Evolutionary conservation across 495 filamentous ascomycete species (phyloP).

Genomic region (Lichina pygmaea): DNA sequence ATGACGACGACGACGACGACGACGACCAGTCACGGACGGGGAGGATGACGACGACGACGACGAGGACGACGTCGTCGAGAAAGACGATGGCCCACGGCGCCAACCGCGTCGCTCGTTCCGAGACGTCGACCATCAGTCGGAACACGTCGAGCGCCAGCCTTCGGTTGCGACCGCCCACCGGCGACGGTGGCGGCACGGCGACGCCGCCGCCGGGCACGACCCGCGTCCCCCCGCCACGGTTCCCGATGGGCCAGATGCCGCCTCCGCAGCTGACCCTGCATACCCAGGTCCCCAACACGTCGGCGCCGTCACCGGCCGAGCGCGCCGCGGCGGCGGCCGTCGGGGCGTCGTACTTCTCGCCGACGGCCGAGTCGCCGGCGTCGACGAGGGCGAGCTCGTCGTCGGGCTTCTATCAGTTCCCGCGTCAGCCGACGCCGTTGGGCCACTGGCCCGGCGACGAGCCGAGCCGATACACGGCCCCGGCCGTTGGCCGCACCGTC

Average conservation of each 20-base stretch:
- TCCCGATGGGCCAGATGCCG: conserved; percentile 20
- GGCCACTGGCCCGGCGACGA: conserved; percentile 37
- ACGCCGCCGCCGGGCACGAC: background rate
- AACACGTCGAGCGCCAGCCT: conserved; percentile 63
- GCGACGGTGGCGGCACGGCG: conserved; percentile 25
- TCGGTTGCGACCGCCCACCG: conserved; percentile 53
- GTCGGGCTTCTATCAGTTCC: conserved; percentile 43
- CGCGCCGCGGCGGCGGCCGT: conserved; percentile 15
- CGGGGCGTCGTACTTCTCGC: conserved; percentile 76
- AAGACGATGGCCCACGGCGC: no score
- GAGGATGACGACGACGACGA: background rate
- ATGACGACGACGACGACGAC: background rate
- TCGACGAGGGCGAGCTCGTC: conserved; percentile 65
- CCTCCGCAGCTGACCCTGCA: conserved; percentile 38
- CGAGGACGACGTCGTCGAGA: conserved; percentile 4
- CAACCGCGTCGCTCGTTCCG: no score
- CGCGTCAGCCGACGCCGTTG: conserved; percentile 37
- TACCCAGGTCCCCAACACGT: conserved; percentile 27
- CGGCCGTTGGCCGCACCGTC: conserved; percentile 49
- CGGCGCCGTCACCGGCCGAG: conserved; percentile 24
- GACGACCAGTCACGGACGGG: background rate
- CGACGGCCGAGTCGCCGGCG: conserved; percentile 53
- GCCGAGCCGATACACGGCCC: conserved; percentile 59
- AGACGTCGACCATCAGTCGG: conserved; percentile 23
- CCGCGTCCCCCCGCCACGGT: conserved; percentile 31